Base-by-base conservation (phyloP, 2,329 filamentous ascomycete genomes). In the Zymoseptoria passerinii region DNA sequence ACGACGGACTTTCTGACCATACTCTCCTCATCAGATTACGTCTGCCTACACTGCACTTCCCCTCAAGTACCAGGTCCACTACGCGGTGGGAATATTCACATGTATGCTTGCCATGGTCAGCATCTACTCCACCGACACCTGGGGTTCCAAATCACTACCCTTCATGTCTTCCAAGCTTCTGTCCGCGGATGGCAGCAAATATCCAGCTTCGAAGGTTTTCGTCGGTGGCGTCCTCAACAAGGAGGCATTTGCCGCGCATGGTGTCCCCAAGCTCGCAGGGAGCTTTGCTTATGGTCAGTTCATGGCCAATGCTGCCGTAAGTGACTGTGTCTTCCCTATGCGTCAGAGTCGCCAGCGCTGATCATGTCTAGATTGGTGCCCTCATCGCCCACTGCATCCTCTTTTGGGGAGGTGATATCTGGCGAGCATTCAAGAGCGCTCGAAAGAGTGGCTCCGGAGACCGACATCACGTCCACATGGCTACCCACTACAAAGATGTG, bases 361-460 rank as follows among this genome's bases (percentile, higher is more conserved):
- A 48, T 20, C 6, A 23, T 20, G 7, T 23, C 8, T 35, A 66
- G 64, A 84, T 84, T 53, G 81, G 81, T 1, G 82, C 81, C 4
- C 66, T 83, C 23, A 71, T 83, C 28, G 67, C 74, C 2, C 81
- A 84, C 60, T 78, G 76, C 60, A 58, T 79, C 53, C 66, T 83
- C 4, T 84, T 84, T 65, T 83, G 80, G 79, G 79, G 81, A 3
- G 73, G 74, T 4, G 82, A 84, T 58, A 73, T 83, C n/a, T 52
- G 72, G 2, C 65, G 65, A 6, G 72, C 81, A 0, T 82, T 74
- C 67, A 78, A 77, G 64, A 77, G 71, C n/a, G 76, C 79, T 0
- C 76, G 61, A 19, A 64, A 70, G 3, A 76, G 77, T 4, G 69
- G 63, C 9, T 79, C 73, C 23, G 75, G 76, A 16, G 81, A 84